Conservation (phyloP, 1,284 basidiomycete species). For the Phenoliferia sp. region DNA sequence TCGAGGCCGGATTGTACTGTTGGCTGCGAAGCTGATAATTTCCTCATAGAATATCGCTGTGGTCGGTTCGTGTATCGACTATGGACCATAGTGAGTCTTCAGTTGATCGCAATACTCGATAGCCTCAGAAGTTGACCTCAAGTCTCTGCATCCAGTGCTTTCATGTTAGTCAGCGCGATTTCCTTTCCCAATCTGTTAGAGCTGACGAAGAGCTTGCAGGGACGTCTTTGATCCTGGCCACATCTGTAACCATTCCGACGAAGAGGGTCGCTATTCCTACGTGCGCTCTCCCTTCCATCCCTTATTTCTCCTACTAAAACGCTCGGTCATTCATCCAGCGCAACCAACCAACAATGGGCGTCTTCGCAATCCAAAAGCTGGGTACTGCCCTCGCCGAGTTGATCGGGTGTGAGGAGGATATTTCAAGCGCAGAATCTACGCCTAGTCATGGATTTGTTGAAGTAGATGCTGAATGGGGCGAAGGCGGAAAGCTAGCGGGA, state of each 20-base stretch:
- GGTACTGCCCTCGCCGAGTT: slow-evolving; percentile 69
- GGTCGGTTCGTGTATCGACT: slow-evolving; percentile 88
- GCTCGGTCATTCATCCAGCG: slow-evolving; percentile 32
- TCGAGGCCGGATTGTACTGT: too few species aligned
- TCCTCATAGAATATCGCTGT: slow-evolving; percentile 53
- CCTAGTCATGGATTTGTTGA: slow-evolving; percentile 6
- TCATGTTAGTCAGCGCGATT: background rate
- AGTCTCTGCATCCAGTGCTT: background rate
- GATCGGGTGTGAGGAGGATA: slow-evolving; percentile 66
- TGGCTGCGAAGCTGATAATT: background rate
- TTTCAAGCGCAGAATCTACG: background rate
- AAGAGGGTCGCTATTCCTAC: slow-evolving; percentile 80
- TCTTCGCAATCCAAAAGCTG: slow-evolving; percentile 72
- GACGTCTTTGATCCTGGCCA: slow-evolving; percentile 59
- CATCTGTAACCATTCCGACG: slow-evolving; percentile 91
- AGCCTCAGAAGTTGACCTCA: slow-evolving; percentile 50
- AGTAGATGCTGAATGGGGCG: slow-evolving; percentile 19
- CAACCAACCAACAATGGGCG: slow-evolving; percentile 47
- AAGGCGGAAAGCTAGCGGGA: slow-evolving; percentile 6
- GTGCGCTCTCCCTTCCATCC: slow-evolving; percentile 49
- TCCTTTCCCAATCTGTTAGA: background rate
- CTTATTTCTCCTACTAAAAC: slow-evolving; percentile 14
- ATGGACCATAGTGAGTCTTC: slow-evolving; percentile 86
- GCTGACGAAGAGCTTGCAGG: background rate
- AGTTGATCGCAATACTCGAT: slow-evolving; percentile 57